Evolutionary conservation across 2,329 filamentous ascomycete species (phyloP).

Genomic region (Pseudogymnoascus sp.): DNA sequence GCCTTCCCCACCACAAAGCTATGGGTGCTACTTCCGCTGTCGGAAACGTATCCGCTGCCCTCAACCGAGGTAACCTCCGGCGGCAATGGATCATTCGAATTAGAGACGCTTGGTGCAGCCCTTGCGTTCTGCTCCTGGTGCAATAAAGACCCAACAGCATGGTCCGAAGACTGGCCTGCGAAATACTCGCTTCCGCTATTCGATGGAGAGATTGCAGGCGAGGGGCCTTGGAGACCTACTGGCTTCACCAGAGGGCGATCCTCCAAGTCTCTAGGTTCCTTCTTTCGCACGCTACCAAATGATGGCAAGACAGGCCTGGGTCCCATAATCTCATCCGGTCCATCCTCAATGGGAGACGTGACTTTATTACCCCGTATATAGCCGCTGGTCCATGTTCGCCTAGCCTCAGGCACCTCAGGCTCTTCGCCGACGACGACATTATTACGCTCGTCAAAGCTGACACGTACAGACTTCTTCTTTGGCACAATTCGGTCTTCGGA

Average conservation of each 20-base stretch:
- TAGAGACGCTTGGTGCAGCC: conserved; percentile 48
- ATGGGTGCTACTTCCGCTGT: conserved; percentile 40
- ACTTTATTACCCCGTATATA: conserved; percentile 44
- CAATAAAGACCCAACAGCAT: conserved; percentile 48
- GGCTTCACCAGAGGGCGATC: conserved; percentile 54
- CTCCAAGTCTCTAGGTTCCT: conserved; percentile 39
- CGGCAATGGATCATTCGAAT: conserved; percentile 56
- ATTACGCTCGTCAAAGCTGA: conserved; percentile 71
- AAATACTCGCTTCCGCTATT: conserved; percentile 17
- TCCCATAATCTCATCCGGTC: conserved; percentile 62
- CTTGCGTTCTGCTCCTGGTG: conserved; percentile 42
- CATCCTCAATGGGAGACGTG: conserved; percentile 42
- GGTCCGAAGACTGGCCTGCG: conserved; percentile 46
- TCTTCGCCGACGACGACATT: conserved; percentile 46
- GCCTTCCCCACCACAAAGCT: conserved; percentile 30
- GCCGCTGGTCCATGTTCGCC: conserved; percentile 44
- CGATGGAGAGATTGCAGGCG: conserved; percentile 20
- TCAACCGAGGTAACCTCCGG: conserved; percentile 65
- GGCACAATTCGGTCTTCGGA: conserved; percentile 21
- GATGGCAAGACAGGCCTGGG: conserved; percentile 66
- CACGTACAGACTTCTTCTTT: conserved; percentile 59
- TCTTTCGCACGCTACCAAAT: conserved; percentile 66
- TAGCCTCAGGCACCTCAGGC: conserved; percentile 29
- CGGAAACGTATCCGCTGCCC: conserved; percentile 54
- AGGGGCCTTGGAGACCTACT: conserved; percentile 22